Evolutionary conservation across 129 eudicot species (phyloP).

Genomic region (Artemisia annua): DNA sequence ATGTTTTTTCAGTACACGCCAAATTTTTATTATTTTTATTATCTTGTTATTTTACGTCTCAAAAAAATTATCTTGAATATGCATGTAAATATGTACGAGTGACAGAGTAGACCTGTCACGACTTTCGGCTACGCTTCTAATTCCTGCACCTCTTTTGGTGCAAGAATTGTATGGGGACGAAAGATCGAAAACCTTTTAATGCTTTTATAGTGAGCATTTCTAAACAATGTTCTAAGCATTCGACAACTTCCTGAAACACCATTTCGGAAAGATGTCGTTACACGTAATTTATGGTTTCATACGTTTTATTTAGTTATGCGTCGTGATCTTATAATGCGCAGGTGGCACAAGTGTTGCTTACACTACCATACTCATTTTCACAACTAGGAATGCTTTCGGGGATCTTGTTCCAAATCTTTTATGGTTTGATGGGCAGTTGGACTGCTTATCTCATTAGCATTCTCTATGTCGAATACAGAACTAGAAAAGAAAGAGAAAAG

Average conservation of each 20-base stretch:
- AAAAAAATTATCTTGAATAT: too few species aligned
- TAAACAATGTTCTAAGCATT: background rate
- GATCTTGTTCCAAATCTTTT: conserved; percentile 74
- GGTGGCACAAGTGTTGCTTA: conserved; percentile 99
- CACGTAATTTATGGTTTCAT: background rate
- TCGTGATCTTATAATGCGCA: conserved; percentile 22
- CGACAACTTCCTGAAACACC: background rate
- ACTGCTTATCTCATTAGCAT: conserved; percentile 93
- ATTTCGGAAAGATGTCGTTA: background rate
- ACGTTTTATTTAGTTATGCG: background rate
- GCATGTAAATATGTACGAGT: too few species aligned
- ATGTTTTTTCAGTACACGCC: too few species aligned
- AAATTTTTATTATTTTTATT: too few species aligned
- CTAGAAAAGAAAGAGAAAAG: conserved; percentile 93
- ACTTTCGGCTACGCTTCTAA: too few species aligned
- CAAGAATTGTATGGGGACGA: too few species aligned
- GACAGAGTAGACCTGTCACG: too few species aligned
- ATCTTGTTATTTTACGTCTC: too few species aligned
- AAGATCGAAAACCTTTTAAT: too few species aligned
- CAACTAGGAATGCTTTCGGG: conserved; percentile 96
- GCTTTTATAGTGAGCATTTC: too few species aligned
- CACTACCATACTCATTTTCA: conserved; percentile 96
- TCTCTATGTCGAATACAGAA: conserved; percentile 92
- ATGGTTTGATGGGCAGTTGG: conserved; percentile 95
- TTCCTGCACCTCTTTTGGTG: too few species aligned